phyloP scores from a whole-genome alignment of 257 asterid species.

The Salvia rosmarinus region DNA sequence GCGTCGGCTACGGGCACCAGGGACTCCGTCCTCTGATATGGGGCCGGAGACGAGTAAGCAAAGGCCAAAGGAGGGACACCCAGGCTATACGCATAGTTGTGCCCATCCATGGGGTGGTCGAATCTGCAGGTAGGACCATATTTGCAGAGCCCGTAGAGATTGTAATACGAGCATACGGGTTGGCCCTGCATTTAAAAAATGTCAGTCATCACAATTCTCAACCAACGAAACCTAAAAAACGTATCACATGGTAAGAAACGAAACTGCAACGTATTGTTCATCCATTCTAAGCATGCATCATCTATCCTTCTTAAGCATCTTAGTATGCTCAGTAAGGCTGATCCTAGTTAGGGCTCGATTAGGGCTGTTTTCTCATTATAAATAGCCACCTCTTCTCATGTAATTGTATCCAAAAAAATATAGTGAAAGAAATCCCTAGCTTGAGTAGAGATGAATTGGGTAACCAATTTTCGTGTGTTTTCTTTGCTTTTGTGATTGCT shows the following conservation, averaged over 20 bases:
- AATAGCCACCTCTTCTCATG: too few species aligned
- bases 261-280: background rate
- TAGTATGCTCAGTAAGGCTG: background rate
- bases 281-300: background rate
- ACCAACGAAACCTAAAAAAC: background rate
- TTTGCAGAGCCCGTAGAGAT: constrained; percentile 60
- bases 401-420: too few species aligned
- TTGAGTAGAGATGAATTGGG: too few species aligned
- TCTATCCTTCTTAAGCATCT: too few species aligned
- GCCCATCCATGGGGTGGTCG: constrained; percentile 68
- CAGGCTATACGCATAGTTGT: constrained; percentile 44
- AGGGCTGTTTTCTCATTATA: too few species aligned
- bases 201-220: background rate
- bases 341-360: too few species aligned
- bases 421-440: too few species aligned
- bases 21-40: constrained; percentile 35
- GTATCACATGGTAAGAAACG: background rate
- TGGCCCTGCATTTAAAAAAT: constrained; percentile 54
- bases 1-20: constrained; percentile 34
- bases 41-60: constrained; percentile 32
- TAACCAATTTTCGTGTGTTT: too few species aligned
- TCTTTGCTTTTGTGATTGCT: too few species aligned
- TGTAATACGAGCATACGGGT: constrained; percentile 54
- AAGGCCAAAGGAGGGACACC: constrained; percentile 44
- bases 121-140: constrained; percentile 64